Evolutionary conservation across 139 green algal species (phyloP), one percentile per base, ranked within the genome.

Genomic region (Zygnema circumcarinatum): DNA sequence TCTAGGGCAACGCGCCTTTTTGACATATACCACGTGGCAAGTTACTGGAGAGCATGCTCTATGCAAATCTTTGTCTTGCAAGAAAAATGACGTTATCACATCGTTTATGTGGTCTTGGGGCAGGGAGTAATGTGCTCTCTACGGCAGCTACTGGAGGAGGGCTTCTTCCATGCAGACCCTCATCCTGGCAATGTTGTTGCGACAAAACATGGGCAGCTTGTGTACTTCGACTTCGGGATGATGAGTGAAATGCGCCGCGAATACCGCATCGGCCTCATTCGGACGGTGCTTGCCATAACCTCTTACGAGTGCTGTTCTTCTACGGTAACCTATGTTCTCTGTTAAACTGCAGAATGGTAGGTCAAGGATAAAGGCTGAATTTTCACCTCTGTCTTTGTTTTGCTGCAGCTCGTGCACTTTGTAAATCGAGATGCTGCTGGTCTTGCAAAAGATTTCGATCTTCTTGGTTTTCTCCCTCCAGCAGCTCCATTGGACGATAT

Each of bases 101-200:
- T n/a, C n/a, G n/a, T n/a, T n/a, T n/a, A n/a, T n/a, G n/a, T n/a
- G n/a, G n/a, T n/a, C n/a, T n/a, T n/a, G n/a, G 47, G 7, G 78
- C 81, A 87, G 81, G 96, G 96, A 79, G 95, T 99, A 38, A 94
- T 98, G 91, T 98, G 95, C 93, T 97, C 96, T 31, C 93, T 99
- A 88, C 79, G 94, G 21, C 92, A 94, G 80, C 88, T 94, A 21
- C 83, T 94, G 1, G 92, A 93, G 83, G 89, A 92, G 95, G 95
- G 95, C 39, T 97, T 96, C 87, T 96, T 98, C 92, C 83, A 88
- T 36, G 83, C 90, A 1, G 91, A 94, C 72, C 91, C 91, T 33
- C 91, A 94, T 33, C 91, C 91, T 29, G 91, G 91, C n/a, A 99
- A 99, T 91, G 92, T 99, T 87, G 91, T 99, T 82, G 97, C 96